Conservation (phyloP, 73 alveolate genomes). For the Paramecium octaurelia region DNA sequence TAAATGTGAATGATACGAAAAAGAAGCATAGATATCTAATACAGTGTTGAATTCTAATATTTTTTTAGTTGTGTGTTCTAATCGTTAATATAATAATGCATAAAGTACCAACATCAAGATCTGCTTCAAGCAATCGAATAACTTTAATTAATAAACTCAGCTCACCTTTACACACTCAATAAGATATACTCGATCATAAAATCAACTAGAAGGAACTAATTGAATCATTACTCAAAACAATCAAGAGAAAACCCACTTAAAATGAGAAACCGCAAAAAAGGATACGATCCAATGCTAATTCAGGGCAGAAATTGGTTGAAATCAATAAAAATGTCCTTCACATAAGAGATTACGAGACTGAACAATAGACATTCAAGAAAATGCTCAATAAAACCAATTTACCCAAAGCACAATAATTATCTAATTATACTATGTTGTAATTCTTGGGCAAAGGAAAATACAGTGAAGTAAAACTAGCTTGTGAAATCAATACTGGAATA, state of each 20-base stretch:
- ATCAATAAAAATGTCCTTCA: background rate
- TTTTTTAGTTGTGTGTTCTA: conserved; percentile 1
- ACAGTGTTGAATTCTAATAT: background rate
- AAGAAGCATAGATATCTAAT: background rate
- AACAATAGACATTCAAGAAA: background rate
- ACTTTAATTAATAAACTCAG: background rate
- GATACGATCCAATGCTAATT: background rate
- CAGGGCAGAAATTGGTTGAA: background rate
- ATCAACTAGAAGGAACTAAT: background rate
- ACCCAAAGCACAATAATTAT: background rate
- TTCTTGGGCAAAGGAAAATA: conserved; percentile 27
- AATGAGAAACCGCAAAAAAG: background rate
- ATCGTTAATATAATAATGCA: background rate
- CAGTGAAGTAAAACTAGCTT: background rate
- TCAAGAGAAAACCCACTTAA: background rate
- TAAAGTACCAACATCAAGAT: background rate
- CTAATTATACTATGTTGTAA: background rate
- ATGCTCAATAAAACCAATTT: background rate
- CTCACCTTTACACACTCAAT: background rate
- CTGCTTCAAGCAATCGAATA: conserved; percentile 4
- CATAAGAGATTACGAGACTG: background rate
- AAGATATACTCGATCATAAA: background rate
- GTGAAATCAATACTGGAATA: conserved; percentile 26
- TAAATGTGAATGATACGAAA: background rate
- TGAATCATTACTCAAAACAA: background rate